Evolutionary conservation across 2,329 filamentous ascomycete species (phyloP).

Genomic region (Pezicula radicicola): DNA sequence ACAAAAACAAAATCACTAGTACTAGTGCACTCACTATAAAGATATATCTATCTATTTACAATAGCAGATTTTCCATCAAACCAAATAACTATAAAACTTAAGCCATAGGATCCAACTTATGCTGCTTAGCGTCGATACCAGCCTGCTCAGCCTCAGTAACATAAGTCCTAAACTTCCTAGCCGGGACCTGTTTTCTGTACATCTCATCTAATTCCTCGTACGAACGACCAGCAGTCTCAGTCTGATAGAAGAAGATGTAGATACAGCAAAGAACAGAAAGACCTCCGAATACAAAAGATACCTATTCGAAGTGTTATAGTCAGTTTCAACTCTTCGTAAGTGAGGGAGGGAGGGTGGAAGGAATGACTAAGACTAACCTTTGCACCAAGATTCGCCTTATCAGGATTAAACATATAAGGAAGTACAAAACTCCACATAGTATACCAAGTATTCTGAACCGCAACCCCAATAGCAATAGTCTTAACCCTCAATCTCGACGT

Average conservation of each 20-base stretch:
- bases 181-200: conserved; percentile 6
- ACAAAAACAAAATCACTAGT: too few species aligned
- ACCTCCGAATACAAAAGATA: conserved; percentile 33
- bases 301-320: background rate
- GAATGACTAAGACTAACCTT: conserved; percentile 26
- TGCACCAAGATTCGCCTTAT: conserved; percentile 21
- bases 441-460: background rate
- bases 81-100: too few species aligned
- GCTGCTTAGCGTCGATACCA: background rate
- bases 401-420: conserved; percentile 2
- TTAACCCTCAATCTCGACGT: background rate
- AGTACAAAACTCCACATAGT: conserved; percentile 3
- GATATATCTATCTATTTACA: too few species aligned
- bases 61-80: too few species aligned
- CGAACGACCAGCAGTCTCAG: conserved; percentile 23
- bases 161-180: conserved; percentile 4
- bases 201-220: conserved; percentile 10
- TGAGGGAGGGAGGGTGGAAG: background rate
- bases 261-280: conserved; percentile 29
- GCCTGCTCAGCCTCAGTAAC: background rate
- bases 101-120: background rate
- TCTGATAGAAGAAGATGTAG: conserved; percentile 34
- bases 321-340: background rate
- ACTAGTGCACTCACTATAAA: too few species aligned
- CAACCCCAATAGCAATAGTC: conserved; percentile 1